phyloP scores from a whole-genome alignment of 1,284 basidiomycete genomes.

The Rhodotorula sp. region DNA sequence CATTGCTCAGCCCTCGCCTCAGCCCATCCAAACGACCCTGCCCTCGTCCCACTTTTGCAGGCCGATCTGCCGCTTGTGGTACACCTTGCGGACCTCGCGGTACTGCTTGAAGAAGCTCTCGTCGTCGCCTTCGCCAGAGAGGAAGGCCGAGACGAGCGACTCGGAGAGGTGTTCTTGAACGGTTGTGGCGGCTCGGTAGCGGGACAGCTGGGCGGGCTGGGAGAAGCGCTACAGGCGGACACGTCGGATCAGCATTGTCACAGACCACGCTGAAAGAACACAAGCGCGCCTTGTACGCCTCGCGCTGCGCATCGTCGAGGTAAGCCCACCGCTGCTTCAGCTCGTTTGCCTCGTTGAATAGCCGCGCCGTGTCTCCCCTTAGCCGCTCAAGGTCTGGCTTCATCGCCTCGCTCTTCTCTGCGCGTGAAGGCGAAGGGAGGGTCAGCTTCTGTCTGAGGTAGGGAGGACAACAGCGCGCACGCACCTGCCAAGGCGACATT shows the following conservation, averaged over 20 bases:
- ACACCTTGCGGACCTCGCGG: slow-evolving; percentile 75
- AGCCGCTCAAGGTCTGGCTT: slow-evolving; percentile 57
- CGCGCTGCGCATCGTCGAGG: slow-evolving; percentile 76
- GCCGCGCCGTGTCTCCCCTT: slow-evolving; percentile 47
- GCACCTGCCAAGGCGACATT: slow-evolving; percentile 80
- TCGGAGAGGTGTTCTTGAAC: slow-evolving; percentile 87
- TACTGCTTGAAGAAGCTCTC: slow-evolving; percentile 85
- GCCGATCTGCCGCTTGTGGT: slow-evolving; percentile 87
- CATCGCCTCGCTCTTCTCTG: slow-evolving; percentile 70
- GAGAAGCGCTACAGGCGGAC: slow-evolving; percentile 63
- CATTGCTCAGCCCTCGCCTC: too few relatives aligned
- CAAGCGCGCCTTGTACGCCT: slow-evolving; percentile 72
- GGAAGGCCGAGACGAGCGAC: slow-evolving; percentile 70
- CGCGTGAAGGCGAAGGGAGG: background rate
- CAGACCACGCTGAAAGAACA: background rate
- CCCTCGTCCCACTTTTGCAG: slow-evolving; percentile 77
- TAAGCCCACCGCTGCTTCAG: slow-evolving; percentile 78
- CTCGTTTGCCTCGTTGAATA: slow-evolving; percentile 76
- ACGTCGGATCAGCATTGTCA: background rate
- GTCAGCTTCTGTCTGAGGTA: slow-evolving; percentile 1
- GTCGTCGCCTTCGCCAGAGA: slow-evolving; percentile 60
- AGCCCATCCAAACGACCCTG: slow-evolving; percentile 67
- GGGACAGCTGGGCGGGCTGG: slow-evolving; percentile 78
- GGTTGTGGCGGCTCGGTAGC: slow-evolving; percentile 76
- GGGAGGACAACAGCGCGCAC: slow-evolving; percentile 50